A percentile compares a stretch with the other conserved stretches of the same genome.
Evolutionary conservation across 2,329 filamentous ascomycete species (phyloP).

Genomic region (Canariomyces notabilis): DNA sequence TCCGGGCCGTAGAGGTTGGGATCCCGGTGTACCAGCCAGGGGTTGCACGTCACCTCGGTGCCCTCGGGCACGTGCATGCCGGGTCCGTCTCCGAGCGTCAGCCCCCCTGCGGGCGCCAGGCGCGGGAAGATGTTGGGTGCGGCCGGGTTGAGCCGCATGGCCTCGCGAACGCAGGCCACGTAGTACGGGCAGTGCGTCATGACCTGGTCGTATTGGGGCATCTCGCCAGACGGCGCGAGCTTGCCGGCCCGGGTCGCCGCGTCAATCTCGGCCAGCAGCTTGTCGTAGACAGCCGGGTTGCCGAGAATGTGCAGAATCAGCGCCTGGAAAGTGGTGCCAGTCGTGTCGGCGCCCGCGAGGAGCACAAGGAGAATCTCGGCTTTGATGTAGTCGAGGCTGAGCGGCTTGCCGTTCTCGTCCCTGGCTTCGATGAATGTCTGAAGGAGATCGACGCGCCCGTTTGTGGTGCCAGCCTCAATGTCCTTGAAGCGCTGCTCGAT

Average conservation of each 20-base stretch:
- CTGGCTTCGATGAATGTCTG: slow-evolving; percentile 53
- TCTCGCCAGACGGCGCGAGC: background rate
- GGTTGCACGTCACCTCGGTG: slow-evolving; percentile 31
- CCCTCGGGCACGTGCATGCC: slow-evolving; percentile 19
- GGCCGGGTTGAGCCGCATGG: slow-evolving; percentile 37
- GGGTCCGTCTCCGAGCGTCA: background rate
- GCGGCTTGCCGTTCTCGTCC: slow-evolving; percentile 48
- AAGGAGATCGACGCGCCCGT: slow-evolving; percentile 39
- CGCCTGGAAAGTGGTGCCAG: slow-evolving; percentile 54
- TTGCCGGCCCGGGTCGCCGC: slow-evolving; percentile 29
- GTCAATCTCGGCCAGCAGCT: slow-evolving; percentile 51
- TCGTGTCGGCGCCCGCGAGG: slow-evolving; percentile 55
- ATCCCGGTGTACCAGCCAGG: slow-evolving; percentile 35
- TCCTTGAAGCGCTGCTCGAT: background rate
- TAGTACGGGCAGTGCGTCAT: slow-evolving; percentile 31
- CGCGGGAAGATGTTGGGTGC: slow-evolving; percentile 20
- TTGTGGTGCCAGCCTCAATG: background rate
- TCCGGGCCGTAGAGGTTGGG: slow-evolving; percentile 38
- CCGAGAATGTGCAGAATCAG: slow-evolving; percentile 59
- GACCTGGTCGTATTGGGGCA: slow-evolving; percentile 8
- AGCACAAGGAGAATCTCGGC: slow-evolving; percentile 18
- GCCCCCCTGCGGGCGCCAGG: background rate
- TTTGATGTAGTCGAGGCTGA: slow-evolving; percentile 33
- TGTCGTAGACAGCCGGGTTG: slow-evolving; percentile 43
- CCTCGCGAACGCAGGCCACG: slow-evolving; percentile 34